Percentiles rank a stretch among this genome's conserved stretches.
phyloP scores from a whole-genome alignment of 495 filamentous ascomycete genomes.

The Cercophora samala region DNA sequence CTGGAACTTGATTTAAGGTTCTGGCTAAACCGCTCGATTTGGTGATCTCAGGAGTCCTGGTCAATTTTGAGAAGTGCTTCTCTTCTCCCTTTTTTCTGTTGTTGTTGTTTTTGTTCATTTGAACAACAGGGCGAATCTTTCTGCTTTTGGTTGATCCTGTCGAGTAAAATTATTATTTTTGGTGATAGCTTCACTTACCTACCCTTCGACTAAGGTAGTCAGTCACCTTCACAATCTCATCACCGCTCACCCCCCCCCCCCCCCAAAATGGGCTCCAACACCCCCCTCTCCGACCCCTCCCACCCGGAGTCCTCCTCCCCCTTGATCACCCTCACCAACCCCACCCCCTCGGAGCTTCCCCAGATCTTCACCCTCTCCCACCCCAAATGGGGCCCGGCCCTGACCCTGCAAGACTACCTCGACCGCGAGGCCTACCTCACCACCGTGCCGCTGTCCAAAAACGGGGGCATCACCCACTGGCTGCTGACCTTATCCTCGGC shows the following conservation, averaged over 20 bases:
- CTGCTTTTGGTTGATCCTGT: neutral
- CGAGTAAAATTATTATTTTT: neutral
- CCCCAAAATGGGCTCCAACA: constrained; percentile 20
- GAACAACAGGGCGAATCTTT: neutral
- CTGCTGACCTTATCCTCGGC: constrained; percentile 63
- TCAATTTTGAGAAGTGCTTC: neutral
- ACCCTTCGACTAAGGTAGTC: too few relatives aligned
- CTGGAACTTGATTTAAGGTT: neutral
- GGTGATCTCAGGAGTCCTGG: neutral
- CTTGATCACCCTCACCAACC: constrained; percentile 61
- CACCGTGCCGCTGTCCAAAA: constrained; percentile 60
- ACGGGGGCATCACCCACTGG: constrained; percentile 82
- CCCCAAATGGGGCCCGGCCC: constrained; percentile 64
- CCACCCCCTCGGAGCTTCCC: constrained; percentile 62
- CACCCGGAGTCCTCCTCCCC: constrained; percentile 56
- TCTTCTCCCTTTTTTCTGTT: neutral
- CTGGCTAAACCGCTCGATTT: too few relatives aligned
- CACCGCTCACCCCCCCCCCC: neutral
- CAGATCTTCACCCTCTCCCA: constrained; percentile 66
- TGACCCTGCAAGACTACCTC: constrained; percentile 68
- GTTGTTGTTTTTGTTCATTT: neutral
- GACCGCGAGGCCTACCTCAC: constrained; percentile 69
- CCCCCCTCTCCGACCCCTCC: constrained; percentile 28
- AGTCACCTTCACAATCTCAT: too few relatives aligned
- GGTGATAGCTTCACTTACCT: neutral